phyloP scores from a whole-genome alignment of 306 rosid genomes.

The Trichosanthes cucumerina region DNA sequence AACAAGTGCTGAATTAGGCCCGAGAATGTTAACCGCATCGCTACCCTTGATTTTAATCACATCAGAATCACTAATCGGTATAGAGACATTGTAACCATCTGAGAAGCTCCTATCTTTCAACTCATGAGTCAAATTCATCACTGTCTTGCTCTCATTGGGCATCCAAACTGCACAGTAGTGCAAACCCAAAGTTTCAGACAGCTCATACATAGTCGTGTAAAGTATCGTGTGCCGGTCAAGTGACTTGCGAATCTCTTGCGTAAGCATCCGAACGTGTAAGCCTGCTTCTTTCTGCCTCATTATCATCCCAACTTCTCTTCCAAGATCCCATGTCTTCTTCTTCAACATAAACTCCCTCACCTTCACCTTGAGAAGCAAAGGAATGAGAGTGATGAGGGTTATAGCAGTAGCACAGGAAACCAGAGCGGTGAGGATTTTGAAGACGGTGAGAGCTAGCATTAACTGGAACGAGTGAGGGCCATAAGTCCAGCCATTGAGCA shows the following conservation, averaged over 20 bases:
- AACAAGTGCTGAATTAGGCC: constrained; percentile 63
- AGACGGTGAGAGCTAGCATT: constrained; percentile 88
- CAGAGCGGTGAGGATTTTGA: constrained; percentile 91
- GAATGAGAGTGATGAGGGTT: constrained; percentile 86
- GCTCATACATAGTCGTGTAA: constrained; percentile 78
- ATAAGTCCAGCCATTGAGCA: constrained; percentile 98
- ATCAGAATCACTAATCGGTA: constrained; percentile 65
- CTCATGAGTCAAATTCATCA: constrained; percentile 81
- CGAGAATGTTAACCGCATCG: constrained; percentile 49
- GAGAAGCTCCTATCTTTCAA: constrained; percentile 48
- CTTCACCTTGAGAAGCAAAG: constrained; percentile 94
- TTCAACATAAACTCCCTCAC: constrained; percentile 94
- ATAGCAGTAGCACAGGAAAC: constrained; percentile 98
- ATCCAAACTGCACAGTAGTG: constrained; percentile 98
- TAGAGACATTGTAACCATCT: constrained; percentile 27
- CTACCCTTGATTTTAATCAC: constrained; percentile 53
- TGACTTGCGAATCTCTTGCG: constrained; percentile 96
- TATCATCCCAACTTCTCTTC: constrained; percentile 78
- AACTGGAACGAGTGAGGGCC: constrained; percentile 95
- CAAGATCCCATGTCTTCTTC: constrained; percentile 99
- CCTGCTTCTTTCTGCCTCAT: constrained; percentile 87
- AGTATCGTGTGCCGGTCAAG: constrained; percentile 80
- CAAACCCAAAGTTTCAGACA: constrained; percentile 82
- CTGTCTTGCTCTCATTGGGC: constrained; percentile 77
- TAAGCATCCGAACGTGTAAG: constrained; percentile 91